These are phyloP conservation scores for Entomortierella lignicola DNA, from an alignment of 192 early-diverging fungal genomes.

Conservation along the genomic window DNA sequence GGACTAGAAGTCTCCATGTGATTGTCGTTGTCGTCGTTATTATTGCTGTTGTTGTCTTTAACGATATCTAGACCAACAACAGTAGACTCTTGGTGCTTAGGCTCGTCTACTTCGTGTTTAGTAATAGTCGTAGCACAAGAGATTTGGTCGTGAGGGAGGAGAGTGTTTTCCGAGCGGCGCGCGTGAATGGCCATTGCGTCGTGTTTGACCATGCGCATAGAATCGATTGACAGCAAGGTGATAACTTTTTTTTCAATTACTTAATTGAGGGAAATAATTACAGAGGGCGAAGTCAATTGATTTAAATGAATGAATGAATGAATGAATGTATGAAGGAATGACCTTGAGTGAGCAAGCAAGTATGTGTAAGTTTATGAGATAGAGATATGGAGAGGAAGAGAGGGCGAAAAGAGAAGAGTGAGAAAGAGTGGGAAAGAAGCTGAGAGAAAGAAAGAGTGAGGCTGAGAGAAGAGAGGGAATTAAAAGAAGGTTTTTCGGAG, in stretches of 20 bases:
- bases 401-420: not conserved
- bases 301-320: no score
- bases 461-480: not conserved
- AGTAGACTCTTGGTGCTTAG: not conserved
- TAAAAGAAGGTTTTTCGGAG: not conserved
- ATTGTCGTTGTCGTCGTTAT: not conserved
- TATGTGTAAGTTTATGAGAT: no score
- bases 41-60: not conserved
- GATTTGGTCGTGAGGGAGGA: not conserved
- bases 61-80: slow-evolving; percentile 4
- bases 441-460: not conserved
- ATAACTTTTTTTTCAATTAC: no score
- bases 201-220: not conserved
- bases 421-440: not conserved
- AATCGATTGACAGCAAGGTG: not conserved
- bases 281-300: not conserved
- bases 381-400: not conserved
- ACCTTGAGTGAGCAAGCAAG: no score
- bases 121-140: no score
- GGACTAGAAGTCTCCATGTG: not conserved
- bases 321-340: no score
- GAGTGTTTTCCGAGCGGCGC: not conserved
- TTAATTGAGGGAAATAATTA: not conserved
- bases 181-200: slow-evolving; percentile 11
- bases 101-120: not conserved